Conservation (phyloP, 441 rosid species). For the Aquilaria agallochum region DNA sequence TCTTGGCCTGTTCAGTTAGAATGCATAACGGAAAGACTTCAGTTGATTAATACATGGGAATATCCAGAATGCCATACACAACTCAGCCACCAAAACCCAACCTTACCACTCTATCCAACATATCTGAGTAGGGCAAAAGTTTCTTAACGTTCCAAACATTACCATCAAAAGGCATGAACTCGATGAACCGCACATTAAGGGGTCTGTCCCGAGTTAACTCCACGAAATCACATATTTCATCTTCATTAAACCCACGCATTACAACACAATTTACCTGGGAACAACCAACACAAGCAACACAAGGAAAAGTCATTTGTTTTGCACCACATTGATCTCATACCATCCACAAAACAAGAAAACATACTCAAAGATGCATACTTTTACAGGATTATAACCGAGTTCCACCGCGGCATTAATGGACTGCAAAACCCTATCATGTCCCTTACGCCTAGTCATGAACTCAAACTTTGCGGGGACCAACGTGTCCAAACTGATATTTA, state of each 20-base stretch:
- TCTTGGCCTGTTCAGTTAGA: slow-evolving; percentile 39
- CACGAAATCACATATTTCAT: slow-evolving; percentile 90
- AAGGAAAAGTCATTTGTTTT: no score
- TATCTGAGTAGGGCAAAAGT: slow-evolving; percentile 70
- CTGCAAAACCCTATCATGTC: slow-evolving; percentile 73
- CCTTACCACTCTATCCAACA: slow-evolving; percentile 96
- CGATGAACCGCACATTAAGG: slow-evolving; percentile 83
- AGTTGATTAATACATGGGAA: background rate
- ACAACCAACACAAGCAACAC: slow-evolving; percentile 4
- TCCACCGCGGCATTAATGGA: slow-evolving; percentile 73
- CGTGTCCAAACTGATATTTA: slow-evolving; percentile 87
- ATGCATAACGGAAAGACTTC: slow-evolving; percentile 11
- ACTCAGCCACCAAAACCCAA: slow-evolving; percentile 38
- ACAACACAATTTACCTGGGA: slow-evolving; percentile 88
- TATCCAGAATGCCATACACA: slow-evolving; percentile 6
- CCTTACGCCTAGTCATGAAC: slow-evolving; percentile 83
- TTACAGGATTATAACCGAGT: slow-evolving; percentile 80
- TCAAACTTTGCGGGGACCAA: slow-evolving; percentile 87
- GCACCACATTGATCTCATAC: background rate
- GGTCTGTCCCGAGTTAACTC: slow-evolving; percentile 76
- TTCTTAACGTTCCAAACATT: slow-evolving; percentile 94
- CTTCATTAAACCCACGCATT: slow-evolving; percentile 93
- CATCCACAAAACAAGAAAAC: background rate
- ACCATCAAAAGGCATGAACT: slow-evolving; percentile 98
- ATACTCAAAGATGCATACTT: slow-evolving; percentile 35